Conservation (phyloP, 176 grass and related monocot species). For the Musa troglodytarum region DNA sequence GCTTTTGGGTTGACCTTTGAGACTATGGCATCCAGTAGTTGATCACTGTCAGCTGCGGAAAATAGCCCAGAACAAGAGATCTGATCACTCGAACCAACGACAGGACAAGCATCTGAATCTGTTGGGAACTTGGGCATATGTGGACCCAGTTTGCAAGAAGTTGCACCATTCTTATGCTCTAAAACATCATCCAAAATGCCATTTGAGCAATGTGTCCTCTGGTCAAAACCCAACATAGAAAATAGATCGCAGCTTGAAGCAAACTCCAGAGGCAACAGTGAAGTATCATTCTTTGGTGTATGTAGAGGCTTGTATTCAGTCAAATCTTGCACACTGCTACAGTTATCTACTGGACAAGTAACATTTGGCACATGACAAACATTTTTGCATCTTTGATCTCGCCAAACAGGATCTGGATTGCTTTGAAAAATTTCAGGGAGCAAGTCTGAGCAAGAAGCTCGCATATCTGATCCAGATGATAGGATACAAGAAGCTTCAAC, state of each 20-base stretch:
- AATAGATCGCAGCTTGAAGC: constrained; percentile 46
- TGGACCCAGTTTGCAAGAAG: constrained; percentile 29
- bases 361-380: constrained; percentile 23
- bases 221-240: constrained; percentile 40
- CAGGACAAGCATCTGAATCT: constrained; percentile 23
- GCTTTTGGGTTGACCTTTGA: constrained; percentile 45
- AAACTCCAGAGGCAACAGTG: constrained; percentile 30
- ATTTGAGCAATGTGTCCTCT: constrained; percentile 32
- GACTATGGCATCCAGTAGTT: constrained; percentile 73
- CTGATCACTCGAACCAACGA: constrained; percentile 41
- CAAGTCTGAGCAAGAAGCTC: constrained; percentile 29
- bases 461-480: constrained; percentile 25
- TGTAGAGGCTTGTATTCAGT: constrained; percentile 14
- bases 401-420: constrained; percentile 19
- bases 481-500: constrained; percentile 24
- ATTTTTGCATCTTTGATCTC: constrained; percentile 14
- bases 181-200: constrained; percentile 35
- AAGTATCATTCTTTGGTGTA: constrained; percentile 19
- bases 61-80: constrained; percentile 38
- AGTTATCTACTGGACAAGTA: constrained; percentile 20
- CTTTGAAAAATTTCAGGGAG: constrained; percentile 25
- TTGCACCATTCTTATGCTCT: constrained; percentile 26
- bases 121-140: constrained; percentile 33
- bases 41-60: constrained; percentile 46
- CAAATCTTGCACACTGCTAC: constrained; percentile 17